Base-by-base conservation (phyloP, 2,329 filamentous ascomycete species). In the Colletotrichum eleusines region DNA sequence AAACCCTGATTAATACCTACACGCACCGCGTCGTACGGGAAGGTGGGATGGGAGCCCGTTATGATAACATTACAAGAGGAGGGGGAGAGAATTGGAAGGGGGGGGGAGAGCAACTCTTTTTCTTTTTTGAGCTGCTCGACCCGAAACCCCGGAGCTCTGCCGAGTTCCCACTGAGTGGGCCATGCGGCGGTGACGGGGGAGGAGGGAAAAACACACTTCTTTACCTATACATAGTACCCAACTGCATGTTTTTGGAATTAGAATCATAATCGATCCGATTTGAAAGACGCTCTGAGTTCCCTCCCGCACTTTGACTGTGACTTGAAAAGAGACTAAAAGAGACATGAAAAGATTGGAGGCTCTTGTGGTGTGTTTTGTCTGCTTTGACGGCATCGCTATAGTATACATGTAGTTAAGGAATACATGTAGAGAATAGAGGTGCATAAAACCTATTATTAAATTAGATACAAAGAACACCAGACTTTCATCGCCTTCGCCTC, bases 181-280 rank as follows among this genome's bases (percentile, higher is more conserved):
- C n/a, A n/a, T 7, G 40, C 44, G 6, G 16, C 18, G 26, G 14
- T 2, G 18, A 23, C 2, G 16, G 11, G 3, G n/a, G n/a, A n/a
- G n/a, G n/a, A n/a, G n/a, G n/a, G n/a, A n/a, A 18, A 50, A 38
- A 40, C 14, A 14, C 60, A n/a, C 33, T 53, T 42, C 33, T 63
- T n/a, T 53, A 26, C 18, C 40, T 40, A 63, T 42, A 53, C 33
- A 53, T 53, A 63, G 60, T 63, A 63, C 33, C 46, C 26, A 7
- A 63, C 18, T 53, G 60, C 23, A 44, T 53, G 60, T 23, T 42
- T n/a, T 28, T 18, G 14, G 26, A 28, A 31, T 31, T 42, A 9
- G 12, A 20, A 46, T 26, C 18, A 46, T n/a, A 46, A 12, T 59
- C 40, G 26, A 44, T 44, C 3, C 20, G 26, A 31, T 44, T 44